phyloP scores from a whole-genome alignment of 148 eudicot species.

The Gaultheria prostrata region DNA sequence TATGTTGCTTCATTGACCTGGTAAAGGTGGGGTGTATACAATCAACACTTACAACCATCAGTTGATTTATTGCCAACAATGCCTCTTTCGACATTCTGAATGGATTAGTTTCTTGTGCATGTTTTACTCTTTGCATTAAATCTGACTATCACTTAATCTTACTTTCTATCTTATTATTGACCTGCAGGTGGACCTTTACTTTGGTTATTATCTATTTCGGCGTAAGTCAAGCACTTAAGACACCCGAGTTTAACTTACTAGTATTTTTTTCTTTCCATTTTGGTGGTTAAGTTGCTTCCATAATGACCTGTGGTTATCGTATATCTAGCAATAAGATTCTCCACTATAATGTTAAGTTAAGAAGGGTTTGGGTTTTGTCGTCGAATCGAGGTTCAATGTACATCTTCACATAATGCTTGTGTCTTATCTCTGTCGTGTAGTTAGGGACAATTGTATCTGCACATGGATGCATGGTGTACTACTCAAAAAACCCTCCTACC shows the following conservation, averaged over 20 bases:
- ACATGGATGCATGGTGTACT: constrained; percentile 44
- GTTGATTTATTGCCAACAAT: neutral
- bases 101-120: neutral
- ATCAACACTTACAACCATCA: neutral
- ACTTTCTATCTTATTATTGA: neutral
- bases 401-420: constrained; percentile 4
- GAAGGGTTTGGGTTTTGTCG: neutral
- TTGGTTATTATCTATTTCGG: constrained; percentile 64
- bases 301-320: neutral
- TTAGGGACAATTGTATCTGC: constrained; percentile 48
- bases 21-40: neutral
- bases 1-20: neutral
- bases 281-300: neutral
- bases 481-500: constrained; percentile 14
- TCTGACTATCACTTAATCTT: neutral
- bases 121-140: neutral
- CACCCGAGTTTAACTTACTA: neutral
- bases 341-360: neutral
- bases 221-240: constrained; percentile 36
- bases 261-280: neutral
- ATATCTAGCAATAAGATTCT: neutral
- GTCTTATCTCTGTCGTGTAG: constrained; percentile 23
- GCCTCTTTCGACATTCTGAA: neutral
- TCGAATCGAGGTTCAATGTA: neutral
- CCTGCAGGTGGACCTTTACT: constrained; percentile 70